Evolutionary conservation across 2,329 filamentous ascomycete genomes (phyloP).

Genomic region (Fusarium haematococcum): DNA sequence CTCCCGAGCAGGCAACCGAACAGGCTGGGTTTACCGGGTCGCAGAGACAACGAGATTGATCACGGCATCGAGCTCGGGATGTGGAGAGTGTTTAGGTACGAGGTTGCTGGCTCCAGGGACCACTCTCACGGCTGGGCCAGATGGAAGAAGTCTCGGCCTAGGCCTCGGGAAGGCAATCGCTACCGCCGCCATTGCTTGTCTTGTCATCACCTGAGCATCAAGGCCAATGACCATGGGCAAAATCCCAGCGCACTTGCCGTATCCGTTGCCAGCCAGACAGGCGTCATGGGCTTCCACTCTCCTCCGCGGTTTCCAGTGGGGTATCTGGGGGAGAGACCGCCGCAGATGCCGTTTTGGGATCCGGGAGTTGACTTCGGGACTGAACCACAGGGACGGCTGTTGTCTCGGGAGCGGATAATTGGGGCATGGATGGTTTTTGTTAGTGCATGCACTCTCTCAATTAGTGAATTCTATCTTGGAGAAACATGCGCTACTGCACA

Average conservation of each 20-base stretch:
- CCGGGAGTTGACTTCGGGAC: slow-evolving; percentile 47
- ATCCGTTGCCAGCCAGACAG: slow-evolving; percentile 9
- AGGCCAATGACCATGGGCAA: slow-evolving; percentile 20
- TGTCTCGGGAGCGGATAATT: slow-evolving; percentile 35
- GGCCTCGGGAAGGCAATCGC: not conserved
- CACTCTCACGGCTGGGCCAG: slow-evolving; percentile 10
- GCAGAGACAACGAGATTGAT: not conserved
- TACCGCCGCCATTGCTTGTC: slow-evolving; percentile 4
- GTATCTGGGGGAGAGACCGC: slow-evolving; percentile 43
- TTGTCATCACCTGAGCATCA: not conserved
- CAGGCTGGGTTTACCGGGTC: not conserved
- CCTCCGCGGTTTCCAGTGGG: slow-evolving; percentile 28
- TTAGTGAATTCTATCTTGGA: not conserved
- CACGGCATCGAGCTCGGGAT: slow-evolving; percentile 37
- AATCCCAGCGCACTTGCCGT: slow-evolving; percentile 12
- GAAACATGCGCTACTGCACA: not conserved
- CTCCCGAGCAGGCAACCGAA: slow-evolving; percentile 3
- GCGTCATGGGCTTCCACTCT: slow-evolving; percentile 34
- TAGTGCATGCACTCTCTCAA: not conserved
- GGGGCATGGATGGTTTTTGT: slow-evolving; percentile 4
- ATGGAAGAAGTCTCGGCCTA: slow-evolving; percentile 5
- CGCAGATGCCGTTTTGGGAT: slow-evolving; percentile 41
- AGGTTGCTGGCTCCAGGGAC: slow-evolving; percentile 11
- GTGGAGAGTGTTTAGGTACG: slow-evolving; percentile 20
- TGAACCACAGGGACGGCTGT: slow-evolving; percentile 39